These are phyloP conservation scores for Syncephalastrum racemosum DNA, from an alignment of 371 early-diverging fungal genomes.

Conservation along the genomic window DNA sequence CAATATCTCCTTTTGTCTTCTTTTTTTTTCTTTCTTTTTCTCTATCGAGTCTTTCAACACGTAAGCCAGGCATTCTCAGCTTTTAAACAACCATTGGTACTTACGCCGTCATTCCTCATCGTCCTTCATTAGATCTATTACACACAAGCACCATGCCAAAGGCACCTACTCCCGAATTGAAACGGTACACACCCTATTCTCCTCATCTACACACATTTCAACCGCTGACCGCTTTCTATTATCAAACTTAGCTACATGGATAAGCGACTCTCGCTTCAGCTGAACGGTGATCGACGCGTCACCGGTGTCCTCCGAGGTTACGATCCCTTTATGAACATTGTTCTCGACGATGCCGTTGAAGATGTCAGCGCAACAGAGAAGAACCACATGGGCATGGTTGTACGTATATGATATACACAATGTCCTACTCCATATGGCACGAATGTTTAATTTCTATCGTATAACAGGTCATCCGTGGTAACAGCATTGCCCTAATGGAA, in stretches of 20 bases:
- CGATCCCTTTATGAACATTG: conserved; percentile 98
- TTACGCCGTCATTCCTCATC: no score
- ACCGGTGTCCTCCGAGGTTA: conserved; percentile 94
- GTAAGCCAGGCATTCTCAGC: no score
- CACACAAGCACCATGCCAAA: conserved; percentile 50
- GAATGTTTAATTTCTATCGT: not conserved
- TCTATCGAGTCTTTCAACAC: no score
- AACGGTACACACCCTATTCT: conserved; percentile 52
- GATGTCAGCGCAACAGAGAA: conserved; percentile 71
- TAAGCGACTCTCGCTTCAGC: conserved; percentile 86
- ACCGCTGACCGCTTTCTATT: not conserved
- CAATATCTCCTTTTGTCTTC: no score
- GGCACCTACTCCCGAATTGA: conserved; percentile 81
- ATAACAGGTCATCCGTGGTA: conserved; percentile 89
- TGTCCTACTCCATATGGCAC: not conserved
- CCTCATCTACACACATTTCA: not conserved
- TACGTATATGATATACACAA: conserved; percentile 33
- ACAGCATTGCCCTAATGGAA: conserved; percentile 89
- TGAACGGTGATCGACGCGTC: conserved; percentile 92
- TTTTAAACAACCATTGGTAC: no score
- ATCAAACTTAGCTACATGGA: conserved; percentile 88
- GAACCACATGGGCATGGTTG: conserved; percentile 84
- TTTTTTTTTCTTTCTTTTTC: no score
- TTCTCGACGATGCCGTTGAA: conserved; percentile 94
- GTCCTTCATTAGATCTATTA: no score